Percentiles rank a stretch among this genome's conserved stretches.
Evolutionary conservation across 2,329 filamentous ascomycete genomes (phyloP).

Genomic region (Fusarium pseudograminearum): DNA sequence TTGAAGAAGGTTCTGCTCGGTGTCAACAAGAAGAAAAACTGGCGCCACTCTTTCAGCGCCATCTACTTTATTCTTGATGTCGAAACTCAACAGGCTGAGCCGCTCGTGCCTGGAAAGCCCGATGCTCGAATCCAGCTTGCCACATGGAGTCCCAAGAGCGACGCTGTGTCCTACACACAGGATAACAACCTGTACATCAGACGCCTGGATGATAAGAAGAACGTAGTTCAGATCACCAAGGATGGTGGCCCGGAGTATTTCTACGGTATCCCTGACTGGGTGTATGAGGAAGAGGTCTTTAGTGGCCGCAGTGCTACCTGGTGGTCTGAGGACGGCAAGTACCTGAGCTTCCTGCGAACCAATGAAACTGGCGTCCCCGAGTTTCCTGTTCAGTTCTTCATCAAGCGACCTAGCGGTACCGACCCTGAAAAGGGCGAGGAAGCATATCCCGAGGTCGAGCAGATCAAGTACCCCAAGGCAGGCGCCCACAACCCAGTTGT

Average conservation of each 20-base stretch:
- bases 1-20: slow-evolving; percentile 88
- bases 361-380: slow-evolving; percentile 93
- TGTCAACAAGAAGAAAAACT: slow-evolving; percentile 79
- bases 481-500: slow-evolving; percentile 94
- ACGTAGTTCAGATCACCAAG: slow-evolving; percentile 79
- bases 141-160: slow-evolving; percentile 87
- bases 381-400: slow-evolving; percentile 93
- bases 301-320: slow-evolving; percentile 84
- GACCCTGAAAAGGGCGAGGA: slow-evolving; percentile 77
- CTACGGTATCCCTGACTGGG: slow-evolving; percentile 97
- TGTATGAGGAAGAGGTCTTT: slow-evolving; percentile 81
- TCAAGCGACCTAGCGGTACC: slow-evolving; percentile 84
- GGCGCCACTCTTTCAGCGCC: slow-evolving; percentile 89
- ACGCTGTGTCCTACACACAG: slow-evolving; percentile 88
- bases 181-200: slow-evolving; percentile 92
- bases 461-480: slow-evolving; percentile 98
- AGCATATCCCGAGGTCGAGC: slow-evolving; percentile 86
- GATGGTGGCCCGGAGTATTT: slow-evolving; percentile 92
- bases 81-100: slow-evolving; percentile 78
- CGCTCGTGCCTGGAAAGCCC: slow-evolving; percentile 77
- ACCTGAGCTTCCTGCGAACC: slow-evolving; percentile 90
- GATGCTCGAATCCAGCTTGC: slow-evolving; percentile 82
- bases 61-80: slow-evolving; percentile 95
- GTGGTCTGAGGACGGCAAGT: slow-evolving; percentile 94
- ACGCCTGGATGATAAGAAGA: slow-evolving; percentile 63